Evolutionary conservation across 352 stramenopile species (phyloP), one percentile per base, ranked within the genome.

Genomic region (Phytophthora megakarya): DNA sequence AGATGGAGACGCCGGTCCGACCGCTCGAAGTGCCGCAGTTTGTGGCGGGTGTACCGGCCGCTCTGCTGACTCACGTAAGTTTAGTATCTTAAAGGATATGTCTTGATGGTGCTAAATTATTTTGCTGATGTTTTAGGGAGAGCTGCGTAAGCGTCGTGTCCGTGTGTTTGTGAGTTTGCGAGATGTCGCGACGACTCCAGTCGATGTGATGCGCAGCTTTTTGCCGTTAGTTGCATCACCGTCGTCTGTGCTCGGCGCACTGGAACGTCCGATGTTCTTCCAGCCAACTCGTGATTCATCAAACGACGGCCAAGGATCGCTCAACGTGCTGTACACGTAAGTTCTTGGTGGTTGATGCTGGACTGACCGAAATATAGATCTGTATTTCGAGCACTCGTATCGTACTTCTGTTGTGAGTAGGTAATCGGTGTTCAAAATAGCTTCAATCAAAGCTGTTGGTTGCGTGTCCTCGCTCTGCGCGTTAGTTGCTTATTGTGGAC

Each of bases 271-370:
- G 13, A 58, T 70, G 13, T 67, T 63, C 47, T 73, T 76, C 50
- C 64, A 72, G 35, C 63, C 59, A 7, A 54, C 48, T 15, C 45
- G 28, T n/a, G 33, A 55, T 11, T 38, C 48, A 11, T 40, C 33
- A 35, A 15, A 58, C 43, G 39, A 56, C 18, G 15, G 9, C 26
- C 5, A 5, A 32, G 26, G 49, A 15, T 50, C 46, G 16, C 67
- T 78, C 23, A 83, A 80, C 55, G 67, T 80, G 22, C 60, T 90
- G 25, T 89, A 90, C 70, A 86, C 80, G 61, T 89, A 84, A 75
- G 61, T 50, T 15, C 21, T 40, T 45, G 4, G 39, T 48, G 40
- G n/a, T 6, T 46, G 28, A 8, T 30, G 42, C 21, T 45, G 52
- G 40, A 32, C 28, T 44, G 46, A 19, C 11, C 42, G 59, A 65